Evolutionary conservation across 1,139 yeast genomes (phyloP), one percentile per base, ranked within the genome.

Genomic region (Yamadazyma membranifaciens): DNA sequence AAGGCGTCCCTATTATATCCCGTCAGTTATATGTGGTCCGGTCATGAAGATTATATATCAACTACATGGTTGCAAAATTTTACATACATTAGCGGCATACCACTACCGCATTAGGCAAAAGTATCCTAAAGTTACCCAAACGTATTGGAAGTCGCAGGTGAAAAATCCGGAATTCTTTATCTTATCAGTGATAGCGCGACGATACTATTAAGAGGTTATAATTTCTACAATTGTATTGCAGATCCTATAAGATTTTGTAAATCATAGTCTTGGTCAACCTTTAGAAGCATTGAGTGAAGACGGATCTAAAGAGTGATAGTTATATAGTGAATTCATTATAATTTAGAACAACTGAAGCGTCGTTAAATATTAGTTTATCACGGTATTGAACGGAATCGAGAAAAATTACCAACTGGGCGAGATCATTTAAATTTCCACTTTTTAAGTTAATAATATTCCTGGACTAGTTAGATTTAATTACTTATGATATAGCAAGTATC

Each of bases 191-290:
- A 15, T 15, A 11, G 20, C 16, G n/a, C 33, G 9, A 31, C 24
- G 24, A 31, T 31, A 17, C 6, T 11, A 14, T 28, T 28, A 12
- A 7, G 14, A 28, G 33, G 20, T 30, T 6, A 11, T 9, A 30
- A 30, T 30, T 30, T 14, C 33, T 30, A 12, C 16, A 30, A 30
- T 30, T 15, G 33, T 30, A 30, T 30, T 30, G 12, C 7, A 30
- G 11, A 13, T 11, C 33, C 33, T 6, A 15, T 14, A 28, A 15
- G 5, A 6, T 11, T 31, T 31, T 31, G 11, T 17, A 13, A 31
- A 31, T 9, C 33, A 14, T 17, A 13, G 24, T 20, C 7, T 20
- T 20, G 14, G 14, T 27, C 30, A 27, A 5, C 14, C 6, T 27
- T n/a, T n/a, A 27, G 30, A n/a, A n/a, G 14, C 9, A 9, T 27